These are phyloP conservation scores for Solanum chmielewskii DNA, from an alignment of 257 asterid genomes.

Conservation along the genomic window DNA sequence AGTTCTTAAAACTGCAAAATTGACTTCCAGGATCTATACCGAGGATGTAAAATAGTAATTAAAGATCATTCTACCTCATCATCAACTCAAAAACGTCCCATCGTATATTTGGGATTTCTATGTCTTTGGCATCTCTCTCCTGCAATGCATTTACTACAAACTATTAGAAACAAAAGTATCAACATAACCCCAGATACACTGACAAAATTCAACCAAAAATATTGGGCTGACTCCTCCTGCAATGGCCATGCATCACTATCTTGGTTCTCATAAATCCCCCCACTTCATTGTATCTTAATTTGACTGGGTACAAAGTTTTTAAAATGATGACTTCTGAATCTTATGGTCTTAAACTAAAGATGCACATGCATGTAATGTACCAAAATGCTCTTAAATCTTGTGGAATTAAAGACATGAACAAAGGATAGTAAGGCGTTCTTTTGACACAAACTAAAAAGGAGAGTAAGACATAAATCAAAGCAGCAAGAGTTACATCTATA, in stretches of 20 bases:
- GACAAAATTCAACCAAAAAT: not conserved
- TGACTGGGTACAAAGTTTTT: not conserved
- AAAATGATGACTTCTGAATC: not conserved
- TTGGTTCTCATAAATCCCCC: not conserved
- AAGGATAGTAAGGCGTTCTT: not conserved
- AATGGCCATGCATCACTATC: not conserved
- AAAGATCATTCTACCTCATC: slow-evolving; percentile 61
- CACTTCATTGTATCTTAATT: not conserved
- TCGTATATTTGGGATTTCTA: slow-evolving; percentile 90
- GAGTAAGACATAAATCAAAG: not conserved
- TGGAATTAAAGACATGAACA: not conserved
- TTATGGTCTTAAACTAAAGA: not conserved
- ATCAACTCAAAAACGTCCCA: slow-evolving; percentile 96
- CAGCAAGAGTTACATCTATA: not conserved
- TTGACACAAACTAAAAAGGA: not conserved
- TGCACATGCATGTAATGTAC: not conserved
- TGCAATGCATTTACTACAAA: slow-evolving; percentile 15
- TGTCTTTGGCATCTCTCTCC: slow-evolving; percentile 98
- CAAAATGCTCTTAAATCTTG: not conserved
- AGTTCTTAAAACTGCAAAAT: not conserved
- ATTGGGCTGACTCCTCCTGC: not conserved
- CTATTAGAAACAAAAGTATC: not conserved
- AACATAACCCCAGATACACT: not conserved
- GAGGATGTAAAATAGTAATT: not conserved
- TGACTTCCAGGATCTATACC: not conserved